These are phyloP conservation scores for Myxozyma udenii DNA, from an alignment of 805 yeast genomes.

Conservation along the genomic window DNA sequence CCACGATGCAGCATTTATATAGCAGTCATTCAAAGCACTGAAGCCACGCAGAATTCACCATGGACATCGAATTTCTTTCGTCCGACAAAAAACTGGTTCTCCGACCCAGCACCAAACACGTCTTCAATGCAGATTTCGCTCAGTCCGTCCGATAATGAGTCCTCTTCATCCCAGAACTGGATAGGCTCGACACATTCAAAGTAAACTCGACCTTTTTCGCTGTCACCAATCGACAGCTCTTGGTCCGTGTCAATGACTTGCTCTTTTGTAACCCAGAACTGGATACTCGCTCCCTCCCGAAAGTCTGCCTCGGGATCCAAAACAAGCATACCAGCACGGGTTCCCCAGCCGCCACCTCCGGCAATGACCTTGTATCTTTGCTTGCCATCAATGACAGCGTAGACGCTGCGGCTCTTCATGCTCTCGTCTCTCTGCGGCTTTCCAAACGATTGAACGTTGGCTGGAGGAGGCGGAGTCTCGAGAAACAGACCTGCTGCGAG, in stretches of 20 bases:
- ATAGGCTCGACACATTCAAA: slow-evolving; percentile 28
- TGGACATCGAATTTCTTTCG: slow-evolving; percentile 21
- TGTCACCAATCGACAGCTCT: slow-evolving; percentile 8
- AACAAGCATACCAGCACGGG: slow-evolving; percentile 62
- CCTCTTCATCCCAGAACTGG: slow-evolving; percentile 15
- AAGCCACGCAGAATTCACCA: slow-evolving; percentile 26
- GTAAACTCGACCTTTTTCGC: slow-evolving; percentile 5
- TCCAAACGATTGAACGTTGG: slow-evolving; percentile 5
- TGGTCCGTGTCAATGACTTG: neutral
- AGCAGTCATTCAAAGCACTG: too few relatives aligned
- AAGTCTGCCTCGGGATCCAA: slow-evolving; percentile 56
- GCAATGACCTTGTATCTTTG: slow-evolving; percentile 56
- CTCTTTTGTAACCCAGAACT: slow-evolving; percentile 37
- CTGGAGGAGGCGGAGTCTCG: slow-evolving; percentile 25
- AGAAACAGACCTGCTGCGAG: slow-evolving; percentile 25
- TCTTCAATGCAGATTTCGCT: slow-evolving; percentile 19
- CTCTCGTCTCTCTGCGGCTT: slow-evolving; percentile 3
- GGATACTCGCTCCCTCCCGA: slow-evolving; percentile 46
- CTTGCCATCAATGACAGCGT: slow-evolving; percentile 29
- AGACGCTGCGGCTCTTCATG: slow-evolving; percentile 19
- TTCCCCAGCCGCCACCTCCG: slow-evolving; percentile 78
- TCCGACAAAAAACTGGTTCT: slow-evolving; percentile 20
- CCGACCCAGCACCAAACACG: slow-evolving; percentile 27
- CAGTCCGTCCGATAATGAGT: neutral
- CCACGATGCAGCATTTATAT: too few relatives aligned